Evolutionary conservation across 2,329 filamentous ascomycete genomes (phyloP).

Genomic region (Dactylellina sp.): DNA sequence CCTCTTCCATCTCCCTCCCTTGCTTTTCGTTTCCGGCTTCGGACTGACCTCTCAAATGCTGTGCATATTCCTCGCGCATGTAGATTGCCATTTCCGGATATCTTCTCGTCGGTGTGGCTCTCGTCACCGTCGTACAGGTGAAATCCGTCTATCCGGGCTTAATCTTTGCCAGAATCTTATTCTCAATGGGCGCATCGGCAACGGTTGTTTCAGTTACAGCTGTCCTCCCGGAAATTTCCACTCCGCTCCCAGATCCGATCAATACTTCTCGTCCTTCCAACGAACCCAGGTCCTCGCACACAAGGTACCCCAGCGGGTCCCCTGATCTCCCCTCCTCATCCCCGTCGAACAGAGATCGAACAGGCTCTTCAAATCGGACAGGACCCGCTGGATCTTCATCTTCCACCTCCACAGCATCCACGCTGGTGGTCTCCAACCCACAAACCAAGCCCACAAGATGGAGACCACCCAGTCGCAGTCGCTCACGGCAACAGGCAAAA

Average conservation of each 20-base stretch:
- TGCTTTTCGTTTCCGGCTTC: slow-evolving; percentile 2
- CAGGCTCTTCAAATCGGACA: slow-evolving; percentile 29
- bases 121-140: slow-evolving; percentile 86
- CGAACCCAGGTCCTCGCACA: slow-evolving; percentile 25
- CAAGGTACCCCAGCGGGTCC: slow-evolving; percentile 20
- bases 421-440: slow-evolving; percentile 13
- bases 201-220: slow-evolving; percentile 76
- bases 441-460: slow-evolving; percentile 29
- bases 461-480: slow-evolving; percentile 48
- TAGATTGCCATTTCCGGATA: slow-evolving; percentile 79
- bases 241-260: slow-evolving; percentile 27
- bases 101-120: slow-evolving; percentile 78
- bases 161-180: slow-evolving; percentile 83
- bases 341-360: slow-evolving; percentile 35
- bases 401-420: slow-evolving; percentile 34
- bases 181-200: slow-evolving; percentile 91
- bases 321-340: slow-evolving; percentile 45
- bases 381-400: slow-evolving; percentile 30
- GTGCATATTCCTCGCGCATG: slow-evolving; percentile 53
- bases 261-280: not conserved
- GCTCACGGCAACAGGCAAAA: slow-evolving; percentile 47
- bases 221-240: slow-evolving; percentile 79
- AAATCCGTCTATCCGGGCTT: slow-evolving; percentile 89
- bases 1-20: not conserved
- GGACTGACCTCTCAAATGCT: slow-evolving; percentile 12